phyloP scores from a whole-genome alignment of 1,284 basidiomycete genomes.

The Cryptococcus deneoformans region DNA sequence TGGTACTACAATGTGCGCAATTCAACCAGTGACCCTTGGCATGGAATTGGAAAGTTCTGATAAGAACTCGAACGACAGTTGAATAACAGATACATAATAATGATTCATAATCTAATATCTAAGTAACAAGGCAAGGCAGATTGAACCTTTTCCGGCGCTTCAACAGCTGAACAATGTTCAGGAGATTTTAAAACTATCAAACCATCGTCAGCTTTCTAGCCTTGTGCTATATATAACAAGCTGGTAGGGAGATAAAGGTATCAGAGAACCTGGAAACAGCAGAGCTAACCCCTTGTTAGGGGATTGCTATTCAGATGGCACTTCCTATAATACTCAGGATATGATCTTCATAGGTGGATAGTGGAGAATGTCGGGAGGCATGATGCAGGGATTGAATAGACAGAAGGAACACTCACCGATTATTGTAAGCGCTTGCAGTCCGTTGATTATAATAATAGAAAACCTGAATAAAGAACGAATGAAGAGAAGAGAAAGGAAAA shows the following conservation, averaged over 20 bases:
- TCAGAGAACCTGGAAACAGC: slow-evolving; percentile 3
- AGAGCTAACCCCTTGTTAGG: background rate
- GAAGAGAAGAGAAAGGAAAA: background rate
- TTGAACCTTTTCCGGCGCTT: background rate
- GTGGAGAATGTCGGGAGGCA: no score
- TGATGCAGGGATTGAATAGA: no score
- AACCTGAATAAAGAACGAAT: background rate
- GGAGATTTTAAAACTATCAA: background rate
- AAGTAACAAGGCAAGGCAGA: background rate
- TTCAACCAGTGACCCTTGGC: no score
- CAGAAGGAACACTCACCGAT: no score
- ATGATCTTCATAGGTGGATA: background rate
- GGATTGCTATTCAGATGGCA: background rate
- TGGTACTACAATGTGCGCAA: no score
- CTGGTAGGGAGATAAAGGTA: background rate
- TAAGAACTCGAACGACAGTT: no score
- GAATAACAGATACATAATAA: background rate
- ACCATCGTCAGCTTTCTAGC: background rate
- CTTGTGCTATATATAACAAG: background rate
- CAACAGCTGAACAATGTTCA: background rate
- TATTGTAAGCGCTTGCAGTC: background rate
- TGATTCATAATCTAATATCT: background rate
- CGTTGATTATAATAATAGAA: background rate
- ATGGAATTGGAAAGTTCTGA: no score
- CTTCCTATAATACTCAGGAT: slow-evolving; percentile 1